These are phyloP conservation scores for Ganoderma leucocontextum DNA, from an alignment of 1,284 basidiomycete species.

Conservation along the genomic window DNA sequence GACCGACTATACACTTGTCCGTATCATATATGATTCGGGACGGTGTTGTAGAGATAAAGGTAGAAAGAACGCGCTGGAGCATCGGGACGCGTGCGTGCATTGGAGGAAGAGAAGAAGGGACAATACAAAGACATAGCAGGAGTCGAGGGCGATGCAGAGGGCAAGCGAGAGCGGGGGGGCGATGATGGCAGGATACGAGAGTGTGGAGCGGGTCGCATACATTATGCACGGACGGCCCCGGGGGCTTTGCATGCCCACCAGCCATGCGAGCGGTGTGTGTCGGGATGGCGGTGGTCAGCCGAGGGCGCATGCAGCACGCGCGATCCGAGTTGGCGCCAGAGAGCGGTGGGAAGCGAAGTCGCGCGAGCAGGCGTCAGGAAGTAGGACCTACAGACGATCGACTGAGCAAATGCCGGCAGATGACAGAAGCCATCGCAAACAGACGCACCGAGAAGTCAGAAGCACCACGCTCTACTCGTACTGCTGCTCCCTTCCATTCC, in stretches of 20 bases:
- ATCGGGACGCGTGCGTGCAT: not conserved
- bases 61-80: not conserved
- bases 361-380: slow-evolving; percentile 7
- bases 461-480: slow-evolving; percentile 25
- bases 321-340: not conserved
- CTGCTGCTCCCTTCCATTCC: slow-evolving; percentile 26
- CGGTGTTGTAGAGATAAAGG: slow-evolving; percentile 12
- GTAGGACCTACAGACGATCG: slow-evolving; percentile 10
- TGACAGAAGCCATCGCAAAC: not conserved
- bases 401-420: slow-evolving; percentile 11
- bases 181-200: not conserved
- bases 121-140: slow-evolving; percentile 16
- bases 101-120: slow-evolving; percentile 13
- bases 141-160: not conserved
- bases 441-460: not conserved
- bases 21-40: slow-evolving; percentile 30
- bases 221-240: not conserved
- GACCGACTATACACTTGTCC: slow-evolving; percentile 35
- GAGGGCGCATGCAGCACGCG: not conserved
- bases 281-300: not conserved
- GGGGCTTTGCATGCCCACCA: not conserved
- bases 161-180: not conserved
- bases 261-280: not conserved
- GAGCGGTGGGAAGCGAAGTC: not conserved
- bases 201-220: not conserved